Conservation (phyloP, 2,329 filamentous ascomycete genomes). For the Penicillium oxalicum region DNA sequence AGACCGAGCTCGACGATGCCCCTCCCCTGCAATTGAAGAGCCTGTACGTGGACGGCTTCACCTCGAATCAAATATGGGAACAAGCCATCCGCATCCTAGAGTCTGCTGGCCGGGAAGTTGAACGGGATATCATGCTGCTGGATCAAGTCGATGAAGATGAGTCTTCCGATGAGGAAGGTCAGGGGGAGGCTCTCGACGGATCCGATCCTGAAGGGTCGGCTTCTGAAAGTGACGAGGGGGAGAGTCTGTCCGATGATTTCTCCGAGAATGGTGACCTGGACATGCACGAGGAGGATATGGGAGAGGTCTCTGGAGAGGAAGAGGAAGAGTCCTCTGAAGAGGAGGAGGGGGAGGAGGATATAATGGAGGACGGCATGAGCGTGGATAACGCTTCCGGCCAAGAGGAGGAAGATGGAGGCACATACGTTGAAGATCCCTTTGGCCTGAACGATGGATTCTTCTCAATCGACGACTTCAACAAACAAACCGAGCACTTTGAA, state of each 20-base stretch:
- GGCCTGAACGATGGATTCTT: constrained; percentile 97
- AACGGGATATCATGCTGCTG: constrained; percentile 41
- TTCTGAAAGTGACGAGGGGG: constrained; percentile 13
- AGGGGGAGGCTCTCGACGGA: constrained; percentile 2
- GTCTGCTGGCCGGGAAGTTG: constrained; percentile 52
- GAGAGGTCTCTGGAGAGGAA: not conserved
- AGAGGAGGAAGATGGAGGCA: constrained; percentile 41
- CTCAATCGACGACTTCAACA: constrained; percentile 96
- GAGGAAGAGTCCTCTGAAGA: constrained; percentile 5
- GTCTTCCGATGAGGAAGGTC: constrained; percentile 6
- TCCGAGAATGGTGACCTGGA: constrained; percentile 14
- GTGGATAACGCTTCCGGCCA: constrained; percentile 13
- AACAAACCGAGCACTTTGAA: constrained; percentile 82
- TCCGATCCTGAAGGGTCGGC: constrained; percentile 12
- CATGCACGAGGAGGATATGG: constrained; percentile 3
- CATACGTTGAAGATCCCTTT: constrained; percentile 66
- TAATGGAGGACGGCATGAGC: constrained; percentile 6
- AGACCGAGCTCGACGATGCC: constrained; percentile 42
- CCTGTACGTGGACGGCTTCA: constrained; percentile 81
- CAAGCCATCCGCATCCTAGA: constrained; percentile 81
- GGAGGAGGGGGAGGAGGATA: constrained; percentile 1
- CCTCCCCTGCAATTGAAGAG: constrained; percentile 70
- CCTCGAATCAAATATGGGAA: constrained; percentile 86
- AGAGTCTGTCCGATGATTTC: constrained; percentile 11
- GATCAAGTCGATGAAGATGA: constrained; percentile 16